Base-by-base conservation (phyloP, 2,329 filamentous ascomycete genomes). In the Taxawa tesnikishii region DNA sequence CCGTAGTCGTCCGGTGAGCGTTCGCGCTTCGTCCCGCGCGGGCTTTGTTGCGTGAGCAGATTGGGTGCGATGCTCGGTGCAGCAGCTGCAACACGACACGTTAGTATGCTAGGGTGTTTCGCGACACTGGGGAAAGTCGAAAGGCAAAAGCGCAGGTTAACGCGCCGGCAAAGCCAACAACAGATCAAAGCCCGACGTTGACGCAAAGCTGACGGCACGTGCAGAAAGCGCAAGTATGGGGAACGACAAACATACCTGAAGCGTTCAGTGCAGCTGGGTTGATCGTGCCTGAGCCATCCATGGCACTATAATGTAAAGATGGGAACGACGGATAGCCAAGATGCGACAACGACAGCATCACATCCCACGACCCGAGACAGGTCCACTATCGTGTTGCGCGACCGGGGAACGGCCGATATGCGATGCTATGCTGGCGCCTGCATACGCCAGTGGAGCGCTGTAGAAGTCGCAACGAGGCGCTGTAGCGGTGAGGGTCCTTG, bases 221-320 rank as follows among this genome's bases (percentile, higher is more conserved):
- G n/a, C n/a, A n/a, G n/a, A n/a, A n/a, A n/a, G n/a, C n/a, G n/a
- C n/a, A n/a, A n/a, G n/a, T n/a, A n/a, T n/a, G n/a, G n/a, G n/a
- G n/a, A n/a, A n/a, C n/a, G n/a, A n/a, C n/a, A n/a, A 27, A 44
- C 51, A 45, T 76, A 88, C 81, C 75, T 66, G 76, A 65, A 55
- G 77, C 78, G 64, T 80, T 84, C 65, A 93, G 70, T 43, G 80
- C 82, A 52, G 83, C 83, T 56, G 84, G 84, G 68, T 92, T 83
- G 68, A 93, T 90, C 54, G 84, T 92, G 56, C 80, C 82, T 67
- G 79, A 79, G 57, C 83, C 79, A 71, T 81, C 79, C 49, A 69
- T 65, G 43, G 38, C 39, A 48, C 45, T 39, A 41, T 40, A 41
- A 36, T 43, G 43, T 39, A 39, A 37, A 37, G 46, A 44, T 43